Base-by-base conservation (phyloP, 139 green algal species). In the Pleodorina starrii region DNA sequence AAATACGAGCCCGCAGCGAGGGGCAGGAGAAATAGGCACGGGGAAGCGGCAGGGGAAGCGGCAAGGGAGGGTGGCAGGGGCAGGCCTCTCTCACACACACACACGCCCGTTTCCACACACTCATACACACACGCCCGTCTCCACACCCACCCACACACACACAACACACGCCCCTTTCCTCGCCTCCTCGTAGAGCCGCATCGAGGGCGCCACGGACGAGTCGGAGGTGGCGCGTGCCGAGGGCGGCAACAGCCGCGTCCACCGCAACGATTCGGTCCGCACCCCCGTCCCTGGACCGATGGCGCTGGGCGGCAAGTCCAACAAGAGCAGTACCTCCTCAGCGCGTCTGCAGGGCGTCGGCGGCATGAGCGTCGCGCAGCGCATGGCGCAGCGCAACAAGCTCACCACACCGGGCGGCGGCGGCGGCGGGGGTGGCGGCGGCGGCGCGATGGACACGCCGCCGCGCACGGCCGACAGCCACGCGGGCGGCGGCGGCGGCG, bases 391-490 rank as follows among this genome's bases (percentile, higher is more conserved):
- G 81, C 60, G 81, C 19, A 36, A 46, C 63, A 87, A 87, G 63
- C 59, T 87, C 6, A 77, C 60, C 32, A 87, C 81, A 38, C 81
- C 81, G 23, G 59, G 54, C 2, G 80, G 80, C 27, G 81, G 79
- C 35, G 72, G 79, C 40, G 78, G 38, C 38, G 79, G 29, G n/a
- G 80, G 80, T 12, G 81, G 79, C 35, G 72, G 79, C 40, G 78
- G 38, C 38, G 79, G 29, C 12, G 60, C 54, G 38, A 17, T 23
- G 35, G 81, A 87, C 43, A 87, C 81, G 42, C 89, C 89, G 27
- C 87, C 90, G 12, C 88, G 92, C 66, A 92, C 90, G 21, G 90
- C 92, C 11, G 89, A 92, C 21, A 60, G 29, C 50, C 54, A 90
- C 50, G 63, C 29, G 0, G 85, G 89, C 16, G 90, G 72, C 16